Evolutionary conservation across 208 protist genomes (phyloP).

Genomic region (Leishmania gerbilli): DNA sequence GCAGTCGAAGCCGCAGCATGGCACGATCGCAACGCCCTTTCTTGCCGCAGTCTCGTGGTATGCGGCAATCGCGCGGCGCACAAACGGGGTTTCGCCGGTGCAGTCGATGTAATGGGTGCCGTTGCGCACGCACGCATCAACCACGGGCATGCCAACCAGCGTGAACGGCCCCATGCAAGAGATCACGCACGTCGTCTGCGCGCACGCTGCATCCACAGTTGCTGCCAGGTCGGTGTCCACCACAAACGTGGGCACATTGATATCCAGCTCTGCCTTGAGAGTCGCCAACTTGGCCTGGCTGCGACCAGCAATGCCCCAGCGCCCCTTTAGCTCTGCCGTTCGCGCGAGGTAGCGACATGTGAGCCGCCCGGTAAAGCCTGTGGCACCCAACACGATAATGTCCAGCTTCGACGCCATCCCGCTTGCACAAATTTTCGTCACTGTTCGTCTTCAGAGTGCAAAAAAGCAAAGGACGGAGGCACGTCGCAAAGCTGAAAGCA

Average conservation of each 20-base stretch:
- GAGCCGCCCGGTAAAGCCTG: slow-evolving; percentile 84
- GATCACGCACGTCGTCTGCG: slow-evolving; percentile 60
- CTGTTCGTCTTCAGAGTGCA: not conserved
- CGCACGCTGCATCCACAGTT: slow-evolving; percentile 59
- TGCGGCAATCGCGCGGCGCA: slow-evolving; percentile 62
- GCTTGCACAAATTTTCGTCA: not conserved
- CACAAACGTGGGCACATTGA: slow-evolving; percentile 44
- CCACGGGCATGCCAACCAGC: slow-evolving; percentile 78
- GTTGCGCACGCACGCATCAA: slow-evolving; percentile 84
- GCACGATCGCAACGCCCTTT: slow-evolving; percentile 66
- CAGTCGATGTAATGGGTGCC: slow-evolving; percentile 91
- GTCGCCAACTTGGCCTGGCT: slow-evolving; percentile 58
- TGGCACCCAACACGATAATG: slow-evolving; percentile 84
- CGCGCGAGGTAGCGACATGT: slow-evolving; percentile 70
- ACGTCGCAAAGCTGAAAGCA: not conserved
- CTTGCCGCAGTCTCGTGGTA: slow-evolving; percentile 70
- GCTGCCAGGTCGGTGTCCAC: slow-evolving; percentile 48
- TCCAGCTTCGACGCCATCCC: slow-evolving; percentile 47
- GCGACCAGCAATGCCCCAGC: slow-evolving; percentile 84
- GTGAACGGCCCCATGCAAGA: slow-evolving; percentile 84
- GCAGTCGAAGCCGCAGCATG: slow-evolving; percentile 89
- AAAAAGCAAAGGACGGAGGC: not conserved
- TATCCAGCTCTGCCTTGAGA: slow-evolving; percentile 55
- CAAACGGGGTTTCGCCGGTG: slow-evolving; percentile 88
- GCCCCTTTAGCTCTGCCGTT: slow-evolving; percentile 14